Percentiles rank a stretch among this genome's conserved stretches.
phyloP scores from a whole-genome alignment of 768 basidiomycete species.

The Kwoniella botswanensis region DNA sequence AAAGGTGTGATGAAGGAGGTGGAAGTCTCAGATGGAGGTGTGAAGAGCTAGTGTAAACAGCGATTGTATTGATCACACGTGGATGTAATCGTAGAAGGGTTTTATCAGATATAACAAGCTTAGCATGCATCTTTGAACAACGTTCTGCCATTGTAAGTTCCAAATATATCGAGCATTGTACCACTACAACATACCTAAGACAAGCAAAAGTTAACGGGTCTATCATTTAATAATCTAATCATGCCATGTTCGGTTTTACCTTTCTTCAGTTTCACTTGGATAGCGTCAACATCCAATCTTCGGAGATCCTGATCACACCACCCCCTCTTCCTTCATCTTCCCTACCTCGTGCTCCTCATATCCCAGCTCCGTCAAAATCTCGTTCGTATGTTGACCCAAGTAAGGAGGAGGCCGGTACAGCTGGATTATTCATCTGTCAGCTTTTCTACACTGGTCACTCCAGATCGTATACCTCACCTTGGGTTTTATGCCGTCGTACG shows the following conservation, averaged over 20 bases:
- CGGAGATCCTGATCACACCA: constrained; percentile 55
- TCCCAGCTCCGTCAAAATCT: constrained; percentile 64
- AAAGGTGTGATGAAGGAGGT: constrained; percentile 44
- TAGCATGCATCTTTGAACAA: too few relatives aligned
- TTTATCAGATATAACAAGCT: too few relatives aligned
- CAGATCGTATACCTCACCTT: constrained; percentile 29
- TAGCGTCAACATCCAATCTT: too few relatives aligned
- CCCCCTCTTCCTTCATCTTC: constrained; percentile 61
- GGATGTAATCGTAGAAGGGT: background rate
- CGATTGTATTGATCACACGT: background rate
- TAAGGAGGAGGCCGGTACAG: constrained; percentile 81
- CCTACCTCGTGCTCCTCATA: constrained; percentile 61
- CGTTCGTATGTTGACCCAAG: constrained; percentile 79
- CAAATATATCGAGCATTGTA: too few relatives aligned
- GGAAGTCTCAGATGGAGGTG: constrained; percentile 7
- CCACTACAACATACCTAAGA: too few relatives aligned
- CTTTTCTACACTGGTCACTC: background rate
- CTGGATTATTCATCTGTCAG: constrained; percentile 29
- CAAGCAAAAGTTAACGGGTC: too few relatives aligned
- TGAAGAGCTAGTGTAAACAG: background rate
- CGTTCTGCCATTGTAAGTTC: too few relatives aligned
- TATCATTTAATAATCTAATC: too few relatives aligned
- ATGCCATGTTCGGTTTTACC: too few relatives aligned
- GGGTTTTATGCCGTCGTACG: constrained; percentile 73
- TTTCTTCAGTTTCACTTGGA: too few relatives aligned